Conservation (phyloP, 1,284 basidiomycete genomes). For the Pyrrhoderma noxium region DNA sequence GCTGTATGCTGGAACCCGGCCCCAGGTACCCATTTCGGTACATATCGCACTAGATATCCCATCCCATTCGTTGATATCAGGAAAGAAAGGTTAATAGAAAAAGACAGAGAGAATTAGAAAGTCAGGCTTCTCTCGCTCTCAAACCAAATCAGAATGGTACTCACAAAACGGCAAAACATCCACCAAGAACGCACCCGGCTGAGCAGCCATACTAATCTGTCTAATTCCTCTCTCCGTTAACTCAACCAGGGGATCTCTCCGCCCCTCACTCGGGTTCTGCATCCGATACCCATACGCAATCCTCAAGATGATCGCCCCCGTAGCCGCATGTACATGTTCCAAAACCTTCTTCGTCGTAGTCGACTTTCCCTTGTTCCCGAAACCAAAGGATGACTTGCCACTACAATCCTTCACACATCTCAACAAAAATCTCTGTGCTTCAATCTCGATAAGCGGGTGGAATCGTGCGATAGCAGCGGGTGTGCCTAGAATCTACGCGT, state of each 20-base stretch:
- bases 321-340: neutral
- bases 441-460: constrained; percentile 16
- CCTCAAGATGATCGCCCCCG: constrained; percentile 17
- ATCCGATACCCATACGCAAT: constrained; percentile 18
- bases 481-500: constrained; percentile 6
- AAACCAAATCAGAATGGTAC: neutral
- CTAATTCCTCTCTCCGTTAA: constrained; percentile 12
- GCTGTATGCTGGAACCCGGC: constrained; percentile 6
- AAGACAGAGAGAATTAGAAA: neutral
- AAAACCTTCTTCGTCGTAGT: too few relatives aligned
- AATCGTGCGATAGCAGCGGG: constrained; percentile 12
- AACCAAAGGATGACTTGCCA: neutral
- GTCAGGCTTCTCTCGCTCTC: too few relatives aligned
- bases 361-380: too few relatives aligned
- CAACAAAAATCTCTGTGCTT: constrained; percentile 13
- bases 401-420: neutral
- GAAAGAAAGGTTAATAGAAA: neutral
- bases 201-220: constrained; percentile 14
- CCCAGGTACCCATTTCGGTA: constrained; percentile 18
- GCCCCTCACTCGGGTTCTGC: constrained; percentile 2
- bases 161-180: constrained; percentile 14
- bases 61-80: neutral
- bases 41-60: neutral
- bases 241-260: constrained; percentile 8
- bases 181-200: constrained; percentile 18